Base-by-base conservation (phyloP, 352 stramenopile species). In the Phytophthora sansomeana region DNA sequence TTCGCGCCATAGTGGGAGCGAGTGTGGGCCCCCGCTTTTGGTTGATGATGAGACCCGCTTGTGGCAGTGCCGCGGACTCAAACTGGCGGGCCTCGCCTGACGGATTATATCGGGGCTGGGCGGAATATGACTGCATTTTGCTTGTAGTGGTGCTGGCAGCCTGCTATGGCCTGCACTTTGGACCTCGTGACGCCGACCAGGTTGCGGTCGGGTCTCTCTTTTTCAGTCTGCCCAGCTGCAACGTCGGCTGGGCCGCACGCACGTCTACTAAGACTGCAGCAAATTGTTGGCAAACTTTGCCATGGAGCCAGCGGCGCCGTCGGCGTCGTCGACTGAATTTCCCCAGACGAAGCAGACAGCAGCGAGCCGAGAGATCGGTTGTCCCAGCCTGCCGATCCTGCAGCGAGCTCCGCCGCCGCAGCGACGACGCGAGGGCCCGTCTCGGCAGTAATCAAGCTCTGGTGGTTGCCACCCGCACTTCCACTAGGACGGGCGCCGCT, bases 331-430 rank as follows among this genome's bases (percentile, higher is more conserved):
- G 19, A 21, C 54, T 42, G 16, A 36, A 65, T 65, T 46, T 46
- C 5, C 44, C 26, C 48, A 49, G 46, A 58, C 50, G 60, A 65
- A 59, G 47, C 58, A 63, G 57, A 16, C 4, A 36, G 30, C 56
- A 54, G 33, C 65, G 66, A 62, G 63, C 48, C 16, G 58, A 14
- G 50, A 24, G 44, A 58, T 39, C 51, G 21, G 41, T 69, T 73
- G 65, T 73, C 60, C 65, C 58, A 70, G 28, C 3, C 3, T 48
- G 32, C 54, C 49, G 29, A 74, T 74, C 67, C 32, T 26, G 17
- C 26, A 44, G 30, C 24, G n/a, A 42, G 53, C 53, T 11, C 16
- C 13, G 29, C 14, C 33, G 17, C 39, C 32, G n/a, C n/a, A 19
- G 35, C 38, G 28, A 67, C 56, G 49, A 64, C 33, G 35, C 42